Conservation (phyloP, 2,329 filamentous ascomycete species). For the Phialemoniopsis sp. region DNA sequence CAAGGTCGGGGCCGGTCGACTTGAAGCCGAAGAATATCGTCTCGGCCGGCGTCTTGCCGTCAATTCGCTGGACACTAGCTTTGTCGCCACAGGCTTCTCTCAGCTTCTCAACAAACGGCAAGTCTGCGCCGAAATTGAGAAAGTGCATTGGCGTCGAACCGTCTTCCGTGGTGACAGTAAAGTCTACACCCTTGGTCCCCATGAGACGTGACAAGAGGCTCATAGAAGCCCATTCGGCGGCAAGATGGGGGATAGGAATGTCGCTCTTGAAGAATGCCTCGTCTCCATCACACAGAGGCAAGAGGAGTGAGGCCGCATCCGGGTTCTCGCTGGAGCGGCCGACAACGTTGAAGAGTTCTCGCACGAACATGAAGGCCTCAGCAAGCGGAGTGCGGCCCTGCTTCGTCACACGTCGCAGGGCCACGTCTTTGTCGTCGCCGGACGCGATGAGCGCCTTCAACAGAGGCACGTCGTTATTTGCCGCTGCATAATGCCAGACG, state of each 20-base stretch:
- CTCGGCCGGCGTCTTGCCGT: not conserved
- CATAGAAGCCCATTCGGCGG: not conserved
- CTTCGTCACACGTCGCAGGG: not conserved
- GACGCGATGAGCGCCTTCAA: not conserved
- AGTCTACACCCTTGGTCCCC: not conserved
- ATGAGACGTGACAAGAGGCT: not conserved
- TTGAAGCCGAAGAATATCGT: slow-evolving; percentile 2
- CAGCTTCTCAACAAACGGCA: not conserved
- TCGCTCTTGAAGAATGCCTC: not conserved
- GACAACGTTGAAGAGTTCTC: not conserved
- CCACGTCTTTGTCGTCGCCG: not conserved
- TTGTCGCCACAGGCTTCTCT: not conserved
- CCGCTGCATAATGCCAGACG: slow-evolving; percentile 3
- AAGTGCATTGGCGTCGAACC: not conserved
- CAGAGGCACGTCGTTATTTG: not conserved
- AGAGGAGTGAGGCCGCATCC: not conserved
- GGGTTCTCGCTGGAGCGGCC: not conserved
- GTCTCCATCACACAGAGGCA: not conserved
- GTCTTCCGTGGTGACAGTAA: not conserved
- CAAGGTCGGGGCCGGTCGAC: not conserved
- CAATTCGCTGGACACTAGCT: not conserved
- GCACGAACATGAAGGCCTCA: slow-evolving; percentile 1
- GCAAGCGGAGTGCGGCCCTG: slow-evolving; percentile 1
- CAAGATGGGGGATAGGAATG: not conserved
- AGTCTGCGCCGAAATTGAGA: not conserved